Base-by-base conservation (phyloP, 768 basidiomycete genomes). In the Phanerochaete carnosa region DNA sequence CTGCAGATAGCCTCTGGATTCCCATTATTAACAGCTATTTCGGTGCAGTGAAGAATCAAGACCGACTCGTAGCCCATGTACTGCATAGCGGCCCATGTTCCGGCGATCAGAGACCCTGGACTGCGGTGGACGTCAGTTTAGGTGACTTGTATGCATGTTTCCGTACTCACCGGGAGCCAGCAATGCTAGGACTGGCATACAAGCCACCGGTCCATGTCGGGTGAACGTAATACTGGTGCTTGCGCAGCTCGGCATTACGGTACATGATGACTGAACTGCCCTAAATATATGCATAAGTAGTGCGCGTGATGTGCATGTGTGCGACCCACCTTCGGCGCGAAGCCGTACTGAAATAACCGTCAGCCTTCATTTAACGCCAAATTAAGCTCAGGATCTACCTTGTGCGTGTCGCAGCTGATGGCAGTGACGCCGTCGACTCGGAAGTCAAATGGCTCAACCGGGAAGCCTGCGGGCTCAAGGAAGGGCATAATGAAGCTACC, bases 261-360 rank as follows among this genome's bases (percentile, higher is more conserved):
- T 97, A 98, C 95, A 98, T 97, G 67, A 98, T 87, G 45, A 97
- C 93, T 16, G 95, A 97, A 13, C 90, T 87, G 55, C 89, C 95
- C 91, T 94, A 64, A 3, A 55, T 15, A 43, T 45, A 39, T 56
- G 25, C 25, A 39, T 50, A 16, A 61, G 30, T 28, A 26, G 25
- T n/a, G 22, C 19, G 25, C 39, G 32, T 5, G 30, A 1, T 30
- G 55, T 16, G 23, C 9, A 59, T 11, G 29, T 45, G 16, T 47
- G 63, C 8, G 15, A 33, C 71, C 45, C 39, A 87, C 92, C 81
- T 98, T 98, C 15, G 95, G 94, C 23, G 95, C 87, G 72, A 96
- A 97, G 22, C 93, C 95, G 74, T 96, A 95, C 88, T 94, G 62
- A 23, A 62, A 37, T 58, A 62, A 66, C 6, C 4, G 19, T 52